Evolutionary conservation across 1,139 yeast species (phyloP).

Genomic region (Suhomyces coccinellae): DNA sequence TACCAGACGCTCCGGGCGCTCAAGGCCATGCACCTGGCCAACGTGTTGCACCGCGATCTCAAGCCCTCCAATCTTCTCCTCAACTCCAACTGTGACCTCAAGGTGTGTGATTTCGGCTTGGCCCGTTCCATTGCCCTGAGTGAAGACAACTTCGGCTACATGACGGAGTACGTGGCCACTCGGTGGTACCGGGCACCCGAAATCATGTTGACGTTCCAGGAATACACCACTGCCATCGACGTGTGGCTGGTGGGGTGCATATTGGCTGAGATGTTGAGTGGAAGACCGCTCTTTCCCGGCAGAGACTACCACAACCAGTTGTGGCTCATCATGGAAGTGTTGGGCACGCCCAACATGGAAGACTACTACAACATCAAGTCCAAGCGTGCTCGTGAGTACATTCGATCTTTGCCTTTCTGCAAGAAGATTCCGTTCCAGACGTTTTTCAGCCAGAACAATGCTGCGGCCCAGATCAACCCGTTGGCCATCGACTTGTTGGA

Average conservation of each 20-base stretch:
- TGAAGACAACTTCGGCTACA: conserved; percentile 65
- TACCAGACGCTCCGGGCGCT: conserved; percentile 90
- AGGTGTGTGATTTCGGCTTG: conserved; percentile 92
- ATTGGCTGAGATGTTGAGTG: conserved; percentile 85
- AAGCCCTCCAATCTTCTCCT: conserved; percentile 86
- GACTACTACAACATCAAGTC: conserved; percentile 80
- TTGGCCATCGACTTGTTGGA: conserved; percentile 76
- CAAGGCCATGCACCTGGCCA: conserved; percentile 87
- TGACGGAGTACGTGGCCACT: conserved; percentile 98
- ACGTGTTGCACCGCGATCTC: conserved; percentile 88
- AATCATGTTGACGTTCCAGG: conserved; percentile 91
- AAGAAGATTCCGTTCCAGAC: conserved; percentile 52
- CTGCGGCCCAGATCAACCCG: conserved; percentile 46
- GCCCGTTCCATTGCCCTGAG: conserved; percentile 59
- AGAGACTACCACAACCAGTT: conserved; percentile 91
- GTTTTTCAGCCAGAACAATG: conserved; percentile 15
- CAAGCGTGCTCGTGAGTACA: conserved; percentile 83
- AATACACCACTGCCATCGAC: conserved; percentile 92
- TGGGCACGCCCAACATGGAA: conserved; percentile 87
- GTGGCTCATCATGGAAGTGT: conserved; percentile 78
- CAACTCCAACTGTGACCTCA: conserved; percentile 90
- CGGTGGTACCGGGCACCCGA: conserved; percentile 98
- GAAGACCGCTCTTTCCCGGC: conserved; percentile 91
- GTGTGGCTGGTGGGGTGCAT: conserved; percentile 98
- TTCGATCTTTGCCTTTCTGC: conserved; percentile 68